Evolutionary conservation across 2,329 filamentous ascomycete species (phyloP), one percentile per base, ranked within the genome.

Genomic region (Cadophora sp.): DNA sequence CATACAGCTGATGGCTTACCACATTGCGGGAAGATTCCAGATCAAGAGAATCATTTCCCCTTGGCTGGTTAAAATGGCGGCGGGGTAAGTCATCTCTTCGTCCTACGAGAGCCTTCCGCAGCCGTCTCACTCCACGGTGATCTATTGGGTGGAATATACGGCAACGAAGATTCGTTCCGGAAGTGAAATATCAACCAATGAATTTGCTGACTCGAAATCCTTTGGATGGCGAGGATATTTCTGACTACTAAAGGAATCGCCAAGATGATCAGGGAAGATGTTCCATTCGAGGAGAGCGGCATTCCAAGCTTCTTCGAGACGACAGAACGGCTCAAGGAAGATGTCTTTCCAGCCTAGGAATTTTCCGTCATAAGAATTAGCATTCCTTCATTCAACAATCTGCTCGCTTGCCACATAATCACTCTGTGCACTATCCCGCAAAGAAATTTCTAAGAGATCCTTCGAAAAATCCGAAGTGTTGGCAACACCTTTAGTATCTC

Each of bases 181-280:
- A 39, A 18, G 6, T 53, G 33, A 22, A 4, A 6, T 7, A 43
- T 14, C 7, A 8, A 11, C n/a, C 14, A 16, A 24, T 30, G 24
- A 51, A 16, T 56, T 30, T n/a, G 36, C 60, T 55, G 39, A 55
- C n/a, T 83, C 67, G 81, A 80, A 41, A 83, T 83, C 0, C 81
- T 83, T 59, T 84, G 83, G 0, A 86, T 86, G 83, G 78, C 81
- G 0, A 68, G 82, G 24, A 79, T 83, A 13, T 81, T 80, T 18
- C 74, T 82, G 0, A 73, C 78, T 7, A 78, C 78, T 4, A 80
- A 81, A 66, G 81, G 77, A 0, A 63, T 84, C 14, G 80, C 78
- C 0, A 69, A 74, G 30, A 83, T 85, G 81, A 69, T 83, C 14
- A 27, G 39, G 6, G 27, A 30, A 30, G 27, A 30, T 6, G 27